Conservation (phyloP, 1,139 yeast species). For the Hanseniaspora gamundiae region DNA sequence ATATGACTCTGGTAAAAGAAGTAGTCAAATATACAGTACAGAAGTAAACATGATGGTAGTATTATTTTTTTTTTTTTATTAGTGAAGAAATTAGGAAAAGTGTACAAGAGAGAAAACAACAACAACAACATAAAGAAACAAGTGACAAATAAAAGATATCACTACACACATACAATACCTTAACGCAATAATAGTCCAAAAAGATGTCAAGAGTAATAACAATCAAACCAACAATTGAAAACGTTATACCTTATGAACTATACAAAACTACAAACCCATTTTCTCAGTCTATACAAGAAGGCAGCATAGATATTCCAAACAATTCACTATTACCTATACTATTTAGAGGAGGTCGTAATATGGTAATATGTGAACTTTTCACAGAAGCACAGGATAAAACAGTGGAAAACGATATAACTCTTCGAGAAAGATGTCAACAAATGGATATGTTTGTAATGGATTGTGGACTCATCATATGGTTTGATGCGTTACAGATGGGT, state of each 20-base stretch:
- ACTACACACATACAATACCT: background rate
- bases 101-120: too few species aligned
- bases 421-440: too few species aligned
- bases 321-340: constrained; percentile 20
- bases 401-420: constrained; percentile 9
- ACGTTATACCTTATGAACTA: constrained; percentile 23
- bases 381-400: background rate
- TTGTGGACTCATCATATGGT: constrained; percentile 28
- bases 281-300: constrained; percentile 11
- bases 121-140: background rate
- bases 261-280: constrained; percentile 23
- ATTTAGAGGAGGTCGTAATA: constrained; percentile 31
- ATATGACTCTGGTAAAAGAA: too few species aligned
- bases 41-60: too few species aligned
- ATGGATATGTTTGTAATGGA: constrained; percentile 28
- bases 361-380: constrained; percentile 6
- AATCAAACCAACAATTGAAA: constrained; percentile 27
- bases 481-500: constrained; percentile 24
- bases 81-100: too few species aligned
- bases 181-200: constrained; percentile 2
- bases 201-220: constrained; percentile 10
- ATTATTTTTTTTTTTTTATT: too few species aligned
- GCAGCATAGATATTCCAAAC: constrained; percentile 12
- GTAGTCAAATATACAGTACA: too few species aligned
- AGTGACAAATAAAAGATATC: background rate